Conservation (phyloP, 2,329 filamentous ascomycete genomes). For the Penicillium vulpinum region DNA sequence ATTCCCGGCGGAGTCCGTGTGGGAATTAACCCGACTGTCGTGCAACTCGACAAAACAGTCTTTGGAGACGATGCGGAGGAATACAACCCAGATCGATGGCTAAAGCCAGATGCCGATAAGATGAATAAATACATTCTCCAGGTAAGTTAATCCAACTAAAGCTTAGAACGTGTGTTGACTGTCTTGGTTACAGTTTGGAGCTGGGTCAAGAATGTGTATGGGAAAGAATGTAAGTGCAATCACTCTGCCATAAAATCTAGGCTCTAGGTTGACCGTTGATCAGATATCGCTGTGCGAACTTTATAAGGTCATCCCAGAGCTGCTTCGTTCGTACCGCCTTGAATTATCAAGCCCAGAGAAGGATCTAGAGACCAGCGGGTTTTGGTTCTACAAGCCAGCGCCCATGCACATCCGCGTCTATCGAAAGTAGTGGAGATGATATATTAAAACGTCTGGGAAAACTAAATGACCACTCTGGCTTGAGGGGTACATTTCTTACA, state of each 20-base stretch:
- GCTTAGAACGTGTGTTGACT: slow-evolving; percentile 1
- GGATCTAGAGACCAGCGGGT: slow-evolving; percentile 6
- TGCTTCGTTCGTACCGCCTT: not conserved
- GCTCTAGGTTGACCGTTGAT: not conserved
- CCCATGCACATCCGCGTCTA: slow-evolving; percentile 6
- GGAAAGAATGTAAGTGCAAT: slow-evolving; percentile 18
- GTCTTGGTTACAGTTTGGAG: slow-evolving; percentile 4
- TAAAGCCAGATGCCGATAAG: slow-evolving; percentile 21
- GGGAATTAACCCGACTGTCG: slow-evolving; percentile 45
- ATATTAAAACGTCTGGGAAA: not conserved
- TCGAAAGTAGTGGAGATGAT: slow-evolving; percentile 1
- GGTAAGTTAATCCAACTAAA: slow-evolving; percentile 1
- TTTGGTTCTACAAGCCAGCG: slow-evolving; percentile 18
- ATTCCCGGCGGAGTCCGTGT: slow-evolving; percentile 52
- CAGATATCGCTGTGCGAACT: slow-evolving; percentile 21
- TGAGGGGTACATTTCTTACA: not conserved
- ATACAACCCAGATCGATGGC: slow-evolving; percentile 54
- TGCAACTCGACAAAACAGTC: slow-evolving; percentile 36
- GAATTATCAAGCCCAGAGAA: slow-evolving; percentile 6
- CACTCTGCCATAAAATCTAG: slow-evolving; percentile 23
- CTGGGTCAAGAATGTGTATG: slow-evolving; percentile 23
- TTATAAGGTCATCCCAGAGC: slow-evolving; percentile 51
- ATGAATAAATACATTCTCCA: slow-evolving; percentile 8
- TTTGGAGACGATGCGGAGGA: slow-evolving; percentile 38
- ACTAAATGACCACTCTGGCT: not conserved